Percentiles rank a stretch among this genome's conserved stretches.
Evolutionary conservation across 129 eudicot genomes (phyloP).

Genomic region (Flaveria linearis): DNA sequence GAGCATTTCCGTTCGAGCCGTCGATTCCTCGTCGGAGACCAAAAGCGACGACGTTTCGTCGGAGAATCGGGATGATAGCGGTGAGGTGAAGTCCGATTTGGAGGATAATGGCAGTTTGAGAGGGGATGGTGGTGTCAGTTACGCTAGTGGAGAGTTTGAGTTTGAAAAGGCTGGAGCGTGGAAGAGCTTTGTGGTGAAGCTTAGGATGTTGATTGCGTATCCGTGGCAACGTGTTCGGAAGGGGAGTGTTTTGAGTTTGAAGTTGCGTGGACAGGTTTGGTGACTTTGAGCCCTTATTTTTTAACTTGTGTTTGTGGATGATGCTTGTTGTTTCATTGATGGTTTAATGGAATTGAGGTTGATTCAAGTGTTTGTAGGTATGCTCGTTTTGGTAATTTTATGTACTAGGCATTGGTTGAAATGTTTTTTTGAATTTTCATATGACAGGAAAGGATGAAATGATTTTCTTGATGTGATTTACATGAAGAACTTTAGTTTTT

Average conservation of each 20-base stretch:
- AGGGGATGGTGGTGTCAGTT: constrained; percentile 34
- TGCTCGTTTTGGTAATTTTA: constrained; percentile 1
- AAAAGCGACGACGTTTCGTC: constrained; percentile 30
- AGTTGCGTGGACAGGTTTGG: constrained; percentile 84
- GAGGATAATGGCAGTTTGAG: constrained; percentile 36
- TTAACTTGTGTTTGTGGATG: too few relatives aligned
- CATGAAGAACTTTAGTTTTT: not conserved
- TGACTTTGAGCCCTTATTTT: not conserved
- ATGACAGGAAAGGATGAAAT: not conserved
- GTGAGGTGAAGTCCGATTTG: constrained; percentile 19
- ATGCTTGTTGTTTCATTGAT: not conserved
- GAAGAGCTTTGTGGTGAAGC: constrained; percentile 68
- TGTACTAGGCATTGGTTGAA: not conserved
- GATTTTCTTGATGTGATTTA: not conserved
- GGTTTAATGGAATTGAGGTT: not conserved
- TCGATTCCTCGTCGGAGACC: constrained; percentile 36
- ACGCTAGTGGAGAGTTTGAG: constrained; percentile 78
- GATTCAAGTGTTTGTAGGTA: not conserved
- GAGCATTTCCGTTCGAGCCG: constrained; percentile 27
- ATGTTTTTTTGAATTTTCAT: not conserved
- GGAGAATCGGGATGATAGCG: constrained; percentile 24
- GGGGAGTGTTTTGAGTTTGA: constrained; percentile 82
- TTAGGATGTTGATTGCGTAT: constrained; percentile 67
- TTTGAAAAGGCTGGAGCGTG: constrained; percentile 48
- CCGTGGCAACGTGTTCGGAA: constrained; percentile 94